These are phyloP conservation scores for Lignosus rhinocerotis DNA, from an alignment of 1,284 basidiomycete genomes.

Conservation along the genomic window DNA sequence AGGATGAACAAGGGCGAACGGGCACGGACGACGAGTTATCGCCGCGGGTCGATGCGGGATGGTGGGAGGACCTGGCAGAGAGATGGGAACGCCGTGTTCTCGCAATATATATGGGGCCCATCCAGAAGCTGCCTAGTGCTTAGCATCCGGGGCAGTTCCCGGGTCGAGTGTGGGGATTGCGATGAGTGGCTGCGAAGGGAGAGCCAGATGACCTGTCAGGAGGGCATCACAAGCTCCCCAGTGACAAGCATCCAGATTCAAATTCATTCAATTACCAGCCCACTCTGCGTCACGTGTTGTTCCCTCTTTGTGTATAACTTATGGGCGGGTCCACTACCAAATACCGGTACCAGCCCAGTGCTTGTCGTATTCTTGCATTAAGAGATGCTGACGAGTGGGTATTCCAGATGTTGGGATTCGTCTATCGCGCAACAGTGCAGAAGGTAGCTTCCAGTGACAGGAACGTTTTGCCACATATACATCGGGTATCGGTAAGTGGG, in stretches of 20 bases:
- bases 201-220: conserved; percentile 29
- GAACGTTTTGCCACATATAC: no score
- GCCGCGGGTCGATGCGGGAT: conserved; percentile 3
- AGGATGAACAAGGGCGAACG: neutral
- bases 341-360: no score
- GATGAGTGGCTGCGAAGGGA: conserved; percentile 10
- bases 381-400: no score
- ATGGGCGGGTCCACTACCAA: neutral
- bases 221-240: conserved; percentile 8
- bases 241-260: no score
- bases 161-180: neutral
- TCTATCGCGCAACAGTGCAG: no score
- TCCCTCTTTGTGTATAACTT: conserved; percentile 9
- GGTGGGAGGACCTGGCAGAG: conserved; percentile 13
- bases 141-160: conserved; percentile 8
- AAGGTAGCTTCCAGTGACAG: no score
- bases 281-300: conserved; percentile 10
- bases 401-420: no score
- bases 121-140: neutral
- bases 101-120: conserved; percentile 25
- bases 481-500: no score
- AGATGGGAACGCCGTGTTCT: conserved; percentile 4
- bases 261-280: no score
- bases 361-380: no score
- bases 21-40: neutral